A percentile compares a stretch with the other conserved stretches of the same genome.
These are phyloP conservation scores for Carex scoparia DNA, from an alignment of 176 grass and related monocot species.

Conservation along the genomic window DNA sequence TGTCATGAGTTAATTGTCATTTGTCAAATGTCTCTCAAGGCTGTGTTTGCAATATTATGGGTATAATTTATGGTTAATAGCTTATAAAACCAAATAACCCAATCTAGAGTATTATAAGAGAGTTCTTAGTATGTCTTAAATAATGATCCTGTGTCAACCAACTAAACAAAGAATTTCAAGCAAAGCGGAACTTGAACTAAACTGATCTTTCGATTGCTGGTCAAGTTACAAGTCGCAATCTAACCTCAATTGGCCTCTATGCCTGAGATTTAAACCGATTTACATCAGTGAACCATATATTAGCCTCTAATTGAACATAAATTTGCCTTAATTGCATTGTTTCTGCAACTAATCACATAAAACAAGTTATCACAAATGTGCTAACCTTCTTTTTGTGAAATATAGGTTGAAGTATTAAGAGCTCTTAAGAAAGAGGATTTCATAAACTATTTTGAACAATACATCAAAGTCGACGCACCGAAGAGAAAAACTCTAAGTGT, in stretches of 20 bases:
- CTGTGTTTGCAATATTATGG: neutral
- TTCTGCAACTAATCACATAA: neutral
- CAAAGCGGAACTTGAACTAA: neutral
- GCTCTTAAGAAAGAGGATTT: conserved; percentile 80
- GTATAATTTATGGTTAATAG: neutral
- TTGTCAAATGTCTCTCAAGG: neutral
- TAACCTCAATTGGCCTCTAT: neutral
- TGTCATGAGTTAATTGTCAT: neutral
- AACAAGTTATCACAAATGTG: neutral
- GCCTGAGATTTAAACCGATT: neutral
- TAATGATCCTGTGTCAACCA: neutral
- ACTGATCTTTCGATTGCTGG: neutral
- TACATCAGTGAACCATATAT: neutral
- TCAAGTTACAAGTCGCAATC: neutral
- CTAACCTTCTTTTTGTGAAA: neutral
- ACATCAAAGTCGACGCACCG: conserved; percentile 58
- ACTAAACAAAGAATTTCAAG: neutral
- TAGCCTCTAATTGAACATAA: neutral
- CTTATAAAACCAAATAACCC: neutral
- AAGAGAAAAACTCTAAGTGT: conserved; percentile 62
- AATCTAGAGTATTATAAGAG: neutral
- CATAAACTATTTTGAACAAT: conserved; percentile 52
- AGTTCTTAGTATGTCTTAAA: neutral
- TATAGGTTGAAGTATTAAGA: conserved; percentile 59
- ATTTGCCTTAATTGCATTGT: neutral